Conservation (phyloP, 208 protist species). For the Acanthamoeba royreba region DNA sequence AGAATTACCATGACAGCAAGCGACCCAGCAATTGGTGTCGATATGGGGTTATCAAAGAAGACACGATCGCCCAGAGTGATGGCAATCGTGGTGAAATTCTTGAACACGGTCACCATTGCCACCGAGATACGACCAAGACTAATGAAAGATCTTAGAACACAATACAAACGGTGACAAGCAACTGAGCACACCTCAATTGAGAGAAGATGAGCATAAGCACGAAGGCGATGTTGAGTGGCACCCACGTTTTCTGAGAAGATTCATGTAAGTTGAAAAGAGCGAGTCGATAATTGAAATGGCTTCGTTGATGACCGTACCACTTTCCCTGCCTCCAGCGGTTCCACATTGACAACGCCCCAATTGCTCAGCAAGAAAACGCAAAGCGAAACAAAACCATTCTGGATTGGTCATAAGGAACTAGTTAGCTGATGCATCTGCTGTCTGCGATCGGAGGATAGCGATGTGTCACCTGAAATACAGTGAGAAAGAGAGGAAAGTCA, state of each 20-base stretch:
- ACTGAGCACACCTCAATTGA: not conserved
- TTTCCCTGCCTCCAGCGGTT: not conserved
- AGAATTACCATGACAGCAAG: constrained; percentile 10
- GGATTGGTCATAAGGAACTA: no score
- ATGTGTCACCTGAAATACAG: constrained; percentile 14
- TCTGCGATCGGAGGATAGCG: no score
- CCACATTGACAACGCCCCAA: not conserved
- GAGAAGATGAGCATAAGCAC: not conserved
- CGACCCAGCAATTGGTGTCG: not conserved
- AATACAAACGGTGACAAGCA: no score
- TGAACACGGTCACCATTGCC: constrained; percentile 29
- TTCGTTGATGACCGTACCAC: no score
- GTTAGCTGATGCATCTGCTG: no score
- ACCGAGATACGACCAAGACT: not conserved
- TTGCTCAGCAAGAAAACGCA: not conserved
- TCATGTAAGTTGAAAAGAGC: no score
- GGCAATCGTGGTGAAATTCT: constrained; percentile 28
- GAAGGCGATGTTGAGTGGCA: not conserved
- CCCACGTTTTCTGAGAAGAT: not conserved
- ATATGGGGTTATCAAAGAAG: constrained; percentile 18
- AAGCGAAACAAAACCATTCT: no score
- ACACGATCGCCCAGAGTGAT: constrained; percentile 13
- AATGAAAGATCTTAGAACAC: no score
- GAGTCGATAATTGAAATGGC: no score
- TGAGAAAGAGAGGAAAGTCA: constrained; percentile 25